phyloP scores from a whole-genome alignment of 1,284 basidiomycete species.

The Apiotrichum gracile region DNA sequence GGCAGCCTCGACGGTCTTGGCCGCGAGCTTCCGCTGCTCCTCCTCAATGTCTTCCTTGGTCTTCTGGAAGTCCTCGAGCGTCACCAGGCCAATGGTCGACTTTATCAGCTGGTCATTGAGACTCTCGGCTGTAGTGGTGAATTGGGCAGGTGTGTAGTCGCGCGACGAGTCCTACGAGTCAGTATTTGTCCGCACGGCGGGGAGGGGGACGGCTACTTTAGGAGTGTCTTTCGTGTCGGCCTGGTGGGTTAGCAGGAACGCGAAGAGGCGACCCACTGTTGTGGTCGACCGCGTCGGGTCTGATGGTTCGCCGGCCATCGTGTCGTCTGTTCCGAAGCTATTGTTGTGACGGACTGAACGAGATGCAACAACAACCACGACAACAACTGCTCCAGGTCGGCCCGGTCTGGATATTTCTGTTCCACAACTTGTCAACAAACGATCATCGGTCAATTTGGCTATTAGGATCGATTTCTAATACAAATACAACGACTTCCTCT shows the following conservation, averaged over 20 bases:
- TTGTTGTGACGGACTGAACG: too few species aligned
- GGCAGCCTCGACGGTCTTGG: conserved; percentile 47
- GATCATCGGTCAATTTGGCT: too few species aligned
- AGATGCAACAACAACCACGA: too few species aligned
- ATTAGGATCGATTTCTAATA: not conserved
- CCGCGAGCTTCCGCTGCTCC: conserved; percentile 81
- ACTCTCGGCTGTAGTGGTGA: conserved; percentile 88
- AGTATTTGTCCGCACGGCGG: not conserved
- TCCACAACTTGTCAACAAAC: too few species aligned
- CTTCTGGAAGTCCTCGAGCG: conserved; percentile 86
- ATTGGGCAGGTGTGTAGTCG: conserved; percentile 75
- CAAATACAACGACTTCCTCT: not conserved
- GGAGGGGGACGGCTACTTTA: conserved; percentile 16
- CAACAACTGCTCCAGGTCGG: too few species aligned
- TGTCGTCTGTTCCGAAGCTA: too few species aligned
- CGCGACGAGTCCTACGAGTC: conserved; percentile 45
- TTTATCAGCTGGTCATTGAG: conserved; percentile 92
- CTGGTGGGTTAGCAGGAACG: conserved; percentile 11
- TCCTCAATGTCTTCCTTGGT: conserved; percentile 85
- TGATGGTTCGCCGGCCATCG: not conserved
- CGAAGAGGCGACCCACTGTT: not conserved
- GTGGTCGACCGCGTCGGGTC: not conserved
- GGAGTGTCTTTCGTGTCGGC: conserved; percentile 33
- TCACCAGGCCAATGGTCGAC: conserved; percentile 87
- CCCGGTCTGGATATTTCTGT: too few species aligned